These are phyloP conservation scores for Ostreobium quekettii DNA, from an alignment of 139 green algal species.

Conservation along the genomic window DNA sequence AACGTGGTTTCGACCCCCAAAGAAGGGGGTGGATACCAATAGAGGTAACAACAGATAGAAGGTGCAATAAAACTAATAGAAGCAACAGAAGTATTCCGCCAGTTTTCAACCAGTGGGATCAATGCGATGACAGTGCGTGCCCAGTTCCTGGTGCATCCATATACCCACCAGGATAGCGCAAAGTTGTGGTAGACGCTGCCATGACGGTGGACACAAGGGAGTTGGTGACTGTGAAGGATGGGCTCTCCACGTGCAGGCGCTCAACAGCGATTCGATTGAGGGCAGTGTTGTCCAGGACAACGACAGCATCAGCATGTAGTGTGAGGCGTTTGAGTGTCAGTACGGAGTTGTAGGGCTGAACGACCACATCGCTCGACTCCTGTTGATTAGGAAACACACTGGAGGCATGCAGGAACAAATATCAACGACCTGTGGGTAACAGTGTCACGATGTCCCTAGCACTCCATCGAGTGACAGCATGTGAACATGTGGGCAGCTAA, in stretches of 20 bases:
- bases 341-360: slow-evolving; percentile 98
- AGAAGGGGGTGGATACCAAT: no score
- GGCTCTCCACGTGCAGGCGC: slow-evolving; percentile 56
- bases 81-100: no score
- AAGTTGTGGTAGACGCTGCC: slow-evolving; percentile 91
- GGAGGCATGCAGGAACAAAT: slow-evolving; percentile 22
- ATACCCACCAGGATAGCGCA: slow-evolving; percentile 76
- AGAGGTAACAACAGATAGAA: no score
- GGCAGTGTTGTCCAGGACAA: slow-evolving; percentile 88
- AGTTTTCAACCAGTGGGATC: no score
- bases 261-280: slow-evolving; percentile 82
- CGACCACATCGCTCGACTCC: slow-evolving; percentile 91
- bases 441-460: background rate
- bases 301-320: slow-evolving; percentile 84
- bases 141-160: no score
- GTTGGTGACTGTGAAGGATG: slow-evolving; percentile 85
- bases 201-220: slow-evolving; percentile 95
- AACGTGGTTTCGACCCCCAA: no score
- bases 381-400: slow-evolving; percentile 98
- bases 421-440: background rate
- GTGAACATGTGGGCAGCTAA: no score
- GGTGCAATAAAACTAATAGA: no score
- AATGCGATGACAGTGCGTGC: no score
- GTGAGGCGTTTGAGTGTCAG: slow-evolving; percentile 95
- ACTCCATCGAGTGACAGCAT: no score